Evolutionary conservation across 768 basidiomycete species (phyloP).

Genomic region (Phanerodontia chrysosporium): DNA sequence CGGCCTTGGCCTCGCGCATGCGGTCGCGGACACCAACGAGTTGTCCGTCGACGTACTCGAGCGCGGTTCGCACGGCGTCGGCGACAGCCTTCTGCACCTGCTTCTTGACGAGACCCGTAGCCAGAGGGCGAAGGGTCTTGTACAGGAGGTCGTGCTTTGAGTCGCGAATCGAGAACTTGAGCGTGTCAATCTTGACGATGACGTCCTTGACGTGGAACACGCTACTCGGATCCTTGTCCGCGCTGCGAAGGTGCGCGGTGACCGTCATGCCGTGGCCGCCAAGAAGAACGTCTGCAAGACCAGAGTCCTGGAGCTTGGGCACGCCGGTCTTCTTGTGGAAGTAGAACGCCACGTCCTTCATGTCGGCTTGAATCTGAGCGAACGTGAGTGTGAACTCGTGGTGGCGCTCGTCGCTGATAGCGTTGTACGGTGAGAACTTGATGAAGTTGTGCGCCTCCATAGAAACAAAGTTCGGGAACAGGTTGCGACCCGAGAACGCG

Average conservation of each 20-base stretch:
- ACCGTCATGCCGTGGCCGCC: conserved; percentile 80
- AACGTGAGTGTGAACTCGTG: conserved; percentile 77
- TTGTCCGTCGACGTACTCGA: conserved; percentile 88
- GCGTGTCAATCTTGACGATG: conserved; percentile 75
- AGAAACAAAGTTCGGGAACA: conserved; percentile 78
- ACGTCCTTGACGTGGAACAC: conserved; percentile 73
- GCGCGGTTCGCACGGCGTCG: conserved; percentile 69
- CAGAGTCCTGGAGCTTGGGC: conserved; percentile 75
- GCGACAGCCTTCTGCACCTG: conserved; percentile 59
- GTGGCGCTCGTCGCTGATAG: conserved; percentile 51
- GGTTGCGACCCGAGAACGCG: conserved; percentile 79
- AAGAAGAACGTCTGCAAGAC: conserved; percentile 80
- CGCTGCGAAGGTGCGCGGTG: conserved; percentile 55
- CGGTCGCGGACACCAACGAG: conserved; percentile 82
- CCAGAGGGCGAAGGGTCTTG: conserved; percentile 77
- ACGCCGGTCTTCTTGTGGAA: conserved; percentile 84
- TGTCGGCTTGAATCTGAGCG: conserved; percentile 87
- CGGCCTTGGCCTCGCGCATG: conserved; percentile 59
- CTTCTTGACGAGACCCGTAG: conserved; percentile 78
- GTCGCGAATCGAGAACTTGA: conserved; percentile 90
- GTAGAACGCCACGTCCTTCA: conserved; percentile 91
- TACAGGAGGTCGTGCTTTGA: conserved; percentile 87
- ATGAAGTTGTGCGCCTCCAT: conserved; percentile 78
- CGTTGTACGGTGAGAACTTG: conserved; percentile 79
- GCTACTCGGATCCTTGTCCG: conserved; percentile 60